Evolutionary conservation across 495 filamentous ascomycete genomes (phyloP).

Genomic region (Penicillium flavigenum): DNA sequence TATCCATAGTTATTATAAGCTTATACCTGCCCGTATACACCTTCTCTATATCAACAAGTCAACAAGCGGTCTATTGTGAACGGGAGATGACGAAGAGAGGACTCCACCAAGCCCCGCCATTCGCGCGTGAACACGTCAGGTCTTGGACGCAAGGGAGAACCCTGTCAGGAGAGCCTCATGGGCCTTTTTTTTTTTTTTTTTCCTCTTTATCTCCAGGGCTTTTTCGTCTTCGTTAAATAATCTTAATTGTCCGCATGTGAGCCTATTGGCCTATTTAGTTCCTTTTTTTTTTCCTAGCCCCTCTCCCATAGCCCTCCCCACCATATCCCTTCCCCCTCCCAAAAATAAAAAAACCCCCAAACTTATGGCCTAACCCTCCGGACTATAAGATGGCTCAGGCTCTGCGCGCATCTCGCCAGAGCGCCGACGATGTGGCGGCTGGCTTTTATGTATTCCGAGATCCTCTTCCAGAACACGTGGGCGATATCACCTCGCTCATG

Average conservation of each 20-base stretch:
- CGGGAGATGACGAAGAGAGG: background rate
- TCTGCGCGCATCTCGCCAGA: constrained; percentile 49
- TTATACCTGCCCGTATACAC: no score
- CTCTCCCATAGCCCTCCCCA: constrained; percentile 3
- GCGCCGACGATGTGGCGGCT: constrained; percentile 53
- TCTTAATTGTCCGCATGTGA: constrained; percentile 15
- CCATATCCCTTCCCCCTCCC: constrained; percentile 6
- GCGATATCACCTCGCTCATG: constrained; percentile 56
- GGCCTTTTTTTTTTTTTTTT: constrained; percentile 3
- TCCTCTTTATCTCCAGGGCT: background rate
- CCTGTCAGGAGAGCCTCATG: constrained; percentile 32
- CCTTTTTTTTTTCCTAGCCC: background rate
- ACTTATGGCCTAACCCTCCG: constrained; percentile 30
- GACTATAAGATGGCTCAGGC: constrained; percentile 45
- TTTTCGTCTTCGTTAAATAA: constrained; percentile 3
- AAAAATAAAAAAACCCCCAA: constrained; percentile 4
- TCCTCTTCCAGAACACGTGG: constrained; percentile 51
- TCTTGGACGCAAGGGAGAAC: constrained; percentile 18
- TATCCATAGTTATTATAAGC: no score
- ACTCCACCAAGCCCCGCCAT: constrained; percentile 32
- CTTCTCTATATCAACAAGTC: background rate
- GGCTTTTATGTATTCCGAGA: constrained; percentile 52
- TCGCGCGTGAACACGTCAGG: constrained; percentile 34
- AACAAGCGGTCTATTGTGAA: background rate
- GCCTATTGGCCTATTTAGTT: constrained; percentile 11